Evolutionary conservation across 257 asterid species (phyloP), one percentile per base, ranked within the genome.

Genomic region (Solanum rostratum): DNA sequence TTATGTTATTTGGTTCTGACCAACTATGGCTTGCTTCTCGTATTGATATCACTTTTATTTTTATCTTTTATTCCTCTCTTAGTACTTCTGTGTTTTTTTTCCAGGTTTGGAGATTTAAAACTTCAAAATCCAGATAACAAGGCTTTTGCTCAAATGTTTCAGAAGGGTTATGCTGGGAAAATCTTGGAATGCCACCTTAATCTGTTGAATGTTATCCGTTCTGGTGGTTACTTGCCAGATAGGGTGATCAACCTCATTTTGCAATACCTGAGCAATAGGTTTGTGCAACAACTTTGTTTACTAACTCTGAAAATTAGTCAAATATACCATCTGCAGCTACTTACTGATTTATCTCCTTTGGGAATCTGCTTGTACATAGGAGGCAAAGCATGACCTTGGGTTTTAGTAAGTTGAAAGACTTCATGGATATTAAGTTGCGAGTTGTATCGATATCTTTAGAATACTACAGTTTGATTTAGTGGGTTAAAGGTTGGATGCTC

Each of bases 111-210:
- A 84, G 99, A 97, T 84, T 83, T 92, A 84, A 94, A 97, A 88
- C 95, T 95, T 88, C 97, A 97, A 88, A 97, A 94, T 86, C 99
- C 97, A 55, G 98, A 97, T 69, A 94, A 94, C 87, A 95, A 91
- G 89, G 97, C 93, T 50, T 97, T 97, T 91, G 99, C 99, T 22
- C 99, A 97, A 89, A 91, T 95, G 95, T 97, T 97, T 88, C 99
- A 97, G 92, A 94, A 95, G 92, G 94, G 90, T 84, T 97, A 93
- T 82, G 99, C 99, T 6, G 99, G 97, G 66, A 94, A 93, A 90
- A 93, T 97, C 84, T 88, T 97, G 92, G 99, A 95, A 87, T 95
- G 98, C 91, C 97, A 97, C 90, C 86, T 97, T 66, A 97, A 93
- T 90, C 88, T 95, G 89, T 88, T 97, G 90, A 97, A 92, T 89